phyloP scores from a whole-genome alignment of 208 protist genomes.

The Porcisia hertigi region DNA sequence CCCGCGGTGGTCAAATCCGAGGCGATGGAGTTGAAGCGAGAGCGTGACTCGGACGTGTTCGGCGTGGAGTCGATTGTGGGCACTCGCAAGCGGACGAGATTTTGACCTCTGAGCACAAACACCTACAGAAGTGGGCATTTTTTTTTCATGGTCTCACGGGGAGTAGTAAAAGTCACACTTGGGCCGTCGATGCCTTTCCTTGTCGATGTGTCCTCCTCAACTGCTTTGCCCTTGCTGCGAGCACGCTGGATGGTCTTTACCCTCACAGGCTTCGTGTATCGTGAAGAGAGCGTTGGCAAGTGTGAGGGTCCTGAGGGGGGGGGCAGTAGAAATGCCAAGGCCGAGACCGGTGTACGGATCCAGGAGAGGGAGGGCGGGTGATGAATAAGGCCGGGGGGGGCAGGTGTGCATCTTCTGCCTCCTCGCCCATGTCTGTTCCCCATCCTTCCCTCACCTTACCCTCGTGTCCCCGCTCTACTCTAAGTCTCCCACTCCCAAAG shows the following conservation, averaged over 20 bases:
- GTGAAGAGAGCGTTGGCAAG: neutral
- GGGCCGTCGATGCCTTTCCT: neutral
- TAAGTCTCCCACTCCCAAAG: neutral
- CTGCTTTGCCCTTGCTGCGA: neutral
- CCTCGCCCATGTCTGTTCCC: neutral
- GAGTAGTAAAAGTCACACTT: too few species aligned
- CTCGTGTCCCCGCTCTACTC: neutral
- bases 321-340: too few species aligned
- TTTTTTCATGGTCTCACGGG: neutral
- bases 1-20: slow-evolving; percentile 23
- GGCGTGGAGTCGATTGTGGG: slow-evolving; percentile 60
- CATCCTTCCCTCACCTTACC: neutral
- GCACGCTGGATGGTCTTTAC: neutral
- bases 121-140: neutral
- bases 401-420: neutral
- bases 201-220: neutral
- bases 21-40: slow-evolving; percentile 44
- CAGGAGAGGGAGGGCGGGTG: neutral
- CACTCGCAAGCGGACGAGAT: slow-evolving; percentile 21
- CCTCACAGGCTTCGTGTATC: neutral
- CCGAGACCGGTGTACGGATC: neutral
- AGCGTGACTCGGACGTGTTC: slow-evolving; percentile 52
- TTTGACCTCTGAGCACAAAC: slow-evolving; percentile 3
- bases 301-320: neutral
- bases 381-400: neutral